Evolutionary conservation across 768 basidiomycete species (phyloP).

Genomic region (Leccinum subgranulosum): DNA sequence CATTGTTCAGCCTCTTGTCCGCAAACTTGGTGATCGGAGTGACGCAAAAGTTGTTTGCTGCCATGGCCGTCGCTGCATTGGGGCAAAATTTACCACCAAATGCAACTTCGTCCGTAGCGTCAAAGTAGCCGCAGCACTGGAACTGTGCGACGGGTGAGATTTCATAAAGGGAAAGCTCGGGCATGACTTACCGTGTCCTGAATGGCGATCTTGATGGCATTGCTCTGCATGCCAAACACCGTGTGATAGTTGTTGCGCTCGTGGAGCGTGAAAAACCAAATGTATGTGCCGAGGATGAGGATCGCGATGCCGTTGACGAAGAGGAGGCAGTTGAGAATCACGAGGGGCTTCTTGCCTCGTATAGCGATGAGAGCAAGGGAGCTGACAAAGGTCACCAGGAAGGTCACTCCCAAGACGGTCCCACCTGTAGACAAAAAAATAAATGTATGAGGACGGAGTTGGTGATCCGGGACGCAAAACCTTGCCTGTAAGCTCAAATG

Average conservation of each 20-base stretch:
- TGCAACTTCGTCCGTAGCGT: constrained; percentile 54
- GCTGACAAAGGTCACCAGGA: constrained; percentile 65
- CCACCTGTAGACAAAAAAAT: constrained; percentile 53
- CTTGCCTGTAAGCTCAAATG: constrained; percentile 58
- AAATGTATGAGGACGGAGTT: background rate
- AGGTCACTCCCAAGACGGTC: constrained; percentile 59
- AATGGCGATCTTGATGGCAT: constrained; percentile 48
- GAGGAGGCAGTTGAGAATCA: constrained; percentile 74
- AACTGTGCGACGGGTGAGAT: constrained; percentile 44
- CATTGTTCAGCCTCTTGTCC: constrained; percentile 71
- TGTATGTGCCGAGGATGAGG: constrained; percentile 60
- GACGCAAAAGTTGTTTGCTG: constrained; percentile 60
- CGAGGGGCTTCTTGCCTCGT: constrained; percentile 64
- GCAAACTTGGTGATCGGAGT: constrained; percentile 63
- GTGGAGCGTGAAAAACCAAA: constrained; percentile 81
- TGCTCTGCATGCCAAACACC: constrained; percentile 49
- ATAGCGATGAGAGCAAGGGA: constrained; percentile 72
- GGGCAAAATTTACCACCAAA: constrained; percentile 64
- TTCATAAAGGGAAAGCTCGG: background rate
- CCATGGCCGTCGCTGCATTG: constrained; percentile 36
- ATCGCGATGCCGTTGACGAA: constrained; percentile 60
- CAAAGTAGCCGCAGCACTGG: constrained; percentile 84
- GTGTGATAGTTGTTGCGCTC: constrained; percentile 66
- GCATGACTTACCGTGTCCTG: constrained; percentile 64
- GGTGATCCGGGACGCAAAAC: constrained; percentile 4